Percentiles rank a stretch among this genome's conserved stretches.
phyloP scores from a whole-genome alignment of 148 eudicot species.

The Chenopodium berlandieri region DNA sequence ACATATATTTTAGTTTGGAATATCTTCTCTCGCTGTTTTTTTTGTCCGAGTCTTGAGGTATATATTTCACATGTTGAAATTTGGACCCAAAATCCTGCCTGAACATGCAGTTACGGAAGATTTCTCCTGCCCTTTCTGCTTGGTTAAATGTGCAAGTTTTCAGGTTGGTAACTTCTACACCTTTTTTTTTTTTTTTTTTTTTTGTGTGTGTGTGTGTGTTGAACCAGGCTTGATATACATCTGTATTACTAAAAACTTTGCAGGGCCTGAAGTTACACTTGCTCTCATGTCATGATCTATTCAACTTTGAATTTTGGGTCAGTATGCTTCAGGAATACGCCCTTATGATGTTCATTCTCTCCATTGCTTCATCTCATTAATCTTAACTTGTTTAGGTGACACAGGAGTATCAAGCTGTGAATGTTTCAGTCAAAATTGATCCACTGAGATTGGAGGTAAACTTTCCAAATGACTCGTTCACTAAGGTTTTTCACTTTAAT shows the following conservation, averaged over 20 bases:
- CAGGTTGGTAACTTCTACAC: conserved; percentile 46
- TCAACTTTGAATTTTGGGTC: conserved; percentile 88
- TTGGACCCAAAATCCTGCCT: background rate
- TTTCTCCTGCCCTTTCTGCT: conserved; percentile 90
- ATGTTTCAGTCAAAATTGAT: conserved; percentile 66
- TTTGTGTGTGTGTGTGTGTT: background rate
- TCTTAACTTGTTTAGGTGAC: conserved; percentile 48
- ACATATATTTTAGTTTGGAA: background rate
- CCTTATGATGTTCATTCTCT: background rate
- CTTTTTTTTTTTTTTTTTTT: background rate
- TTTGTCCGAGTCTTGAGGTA: background rate
- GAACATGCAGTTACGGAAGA: conserved; percentile 78
- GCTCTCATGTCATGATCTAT: conserved; percentile 75
- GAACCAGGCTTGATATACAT: background rate
- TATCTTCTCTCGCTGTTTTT: background rate
- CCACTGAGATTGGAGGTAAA: conserved; percentile 63
- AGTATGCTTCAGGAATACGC: conserved; percentile 34
- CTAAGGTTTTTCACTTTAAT: background rate
- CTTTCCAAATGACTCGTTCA: background rate
- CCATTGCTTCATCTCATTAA: background rate
- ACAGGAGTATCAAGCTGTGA: conserved; percentile 79
- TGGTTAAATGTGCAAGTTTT: conserved; percentile 83
- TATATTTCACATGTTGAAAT: background rate
- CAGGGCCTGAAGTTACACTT: conserved; percentile 85
- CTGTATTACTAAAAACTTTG: conserved; percentile 7